Evolutionary conservation across 768 basidiomycete species (phyloP).

Genomic region (Mycena capillaripes): DNA sequence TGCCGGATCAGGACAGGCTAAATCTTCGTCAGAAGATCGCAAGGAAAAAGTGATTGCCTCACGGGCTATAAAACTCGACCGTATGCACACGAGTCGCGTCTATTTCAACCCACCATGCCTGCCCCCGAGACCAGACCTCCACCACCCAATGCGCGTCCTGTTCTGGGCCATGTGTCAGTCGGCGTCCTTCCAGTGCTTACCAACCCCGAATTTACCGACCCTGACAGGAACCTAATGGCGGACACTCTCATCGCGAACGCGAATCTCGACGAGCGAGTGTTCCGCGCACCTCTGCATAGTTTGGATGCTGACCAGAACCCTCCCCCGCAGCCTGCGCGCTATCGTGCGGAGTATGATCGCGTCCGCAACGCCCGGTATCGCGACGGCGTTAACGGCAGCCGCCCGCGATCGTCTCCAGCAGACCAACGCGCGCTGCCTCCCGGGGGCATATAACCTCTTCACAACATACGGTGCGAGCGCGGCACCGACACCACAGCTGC

Average conservation of each 20-base stretch:
- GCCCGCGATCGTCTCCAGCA: conserved; percentile 36
- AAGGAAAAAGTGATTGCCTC: conserved; percentile 12
- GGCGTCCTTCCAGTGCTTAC: background rate
- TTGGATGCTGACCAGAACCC: background rate
- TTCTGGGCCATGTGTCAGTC: conserved; percentile 31
- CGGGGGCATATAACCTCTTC: conserved; percentile 13
- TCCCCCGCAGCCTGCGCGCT: conserved; percentile 26
- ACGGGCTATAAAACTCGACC: conserved; percentile 25
- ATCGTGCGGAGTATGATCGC: conserved; percentile 38
- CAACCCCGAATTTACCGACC: background rate
- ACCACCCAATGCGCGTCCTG: conserved; percentile 16
- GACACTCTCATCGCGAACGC: conserved; percentile 39
- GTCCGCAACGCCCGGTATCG: conserved; percentile 35
- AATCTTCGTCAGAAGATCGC: conserved; percentile 21
- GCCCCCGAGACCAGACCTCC: conserved; percentile 23
- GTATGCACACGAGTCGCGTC: conserved; percentile 1
- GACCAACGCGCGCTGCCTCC: conserved; percentile 16
- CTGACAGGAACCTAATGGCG: conserved; percentile 34
- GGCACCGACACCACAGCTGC: conserved; percentile 29
- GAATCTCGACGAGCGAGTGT: conserved; percentile 32
- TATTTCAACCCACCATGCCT: conserved; percentile 18
- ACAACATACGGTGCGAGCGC: conserved; percentile 7
- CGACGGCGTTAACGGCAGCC: conserved; percentile 30
- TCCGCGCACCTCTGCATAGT: too few species aligned
- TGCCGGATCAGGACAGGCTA: conserved; percentile 8